Base-by-base conservation (phyloP, 352 stramenopile species). In the Phytophthora crassamura region DNA sequence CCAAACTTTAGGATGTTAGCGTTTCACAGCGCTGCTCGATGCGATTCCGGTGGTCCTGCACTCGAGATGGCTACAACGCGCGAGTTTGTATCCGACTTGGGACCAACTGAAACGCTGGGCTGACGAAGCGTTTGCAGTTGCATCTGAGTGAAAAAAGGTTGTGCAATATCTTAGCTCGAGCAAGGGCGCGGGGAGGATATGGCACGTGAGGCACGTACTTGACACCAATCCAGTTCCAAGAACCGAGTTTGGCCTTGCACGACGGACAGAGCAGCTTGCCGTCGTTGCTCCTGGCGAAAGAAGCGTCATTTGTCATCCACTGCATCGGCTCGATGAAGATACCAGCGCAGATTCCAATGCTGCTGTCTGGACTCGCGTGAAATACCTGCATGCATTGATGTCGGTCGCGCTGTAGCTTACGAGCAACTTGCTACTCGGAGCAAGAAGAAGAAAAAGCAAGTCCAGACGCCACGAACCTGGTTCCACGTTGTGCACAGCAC, bases 141-240 rank as follows among this genome's bases (percentile, higher is more conserved):
- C 83, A 92, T 67, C 83, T 91, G 46, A 39, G 45, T 42, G 30
- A 67, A 3, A 50, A n/a, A 47, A 28, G 39, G 7, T 30, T 53
- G 25, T 33, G 20, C 32, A 50, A 42, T 12, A 16, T 11, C 34
- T 48, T 47, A 45, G 18, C 10, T 50, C 14, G 40, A 30, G 4
- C 25, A 15, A 39, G 11, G 53, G 41, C 22, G 7, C 30, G 15
- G 40, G 3, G 16, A 55, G 12, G 35, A n/a, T 14, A 28, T 47
- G 16, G 25, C 14, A 14, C 25, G 16, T 18, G 20, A 38, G 33
- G 40, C 34, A 77, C 81, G 35, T 78, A 93, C 85, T 90, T 91
- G 62, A 84, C 67, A 45, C 85, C 85, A 25, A 82, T 81, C 85
- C 85, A 94, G 54, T 81, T 86, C 79, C 80, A 94, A 22, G 80